Conservation (phyloP, 345 rosid species). For the Draba incana region DNA sequence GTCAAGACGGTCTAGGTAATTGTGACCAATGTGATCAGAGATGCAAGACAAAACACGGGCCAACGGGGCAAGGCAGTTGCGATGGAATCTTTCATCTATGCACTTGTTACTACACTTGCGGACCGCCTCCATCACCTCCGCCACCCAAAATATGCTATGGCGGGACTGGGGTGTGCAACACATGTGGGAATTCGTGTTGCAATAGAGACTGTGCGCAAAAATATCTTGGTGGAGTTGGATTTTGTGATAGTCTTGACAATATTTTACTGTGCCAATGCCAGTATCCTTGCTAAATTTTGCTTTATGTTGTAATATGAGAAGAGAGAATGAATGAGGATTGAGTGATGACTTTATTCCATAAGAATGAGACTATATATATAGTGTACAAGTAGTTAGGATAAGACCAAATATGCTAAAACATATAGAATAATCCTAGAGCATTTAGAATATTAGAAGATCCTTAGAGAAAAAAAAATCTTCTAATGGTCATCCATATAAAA, state of each 20-base stretch:
- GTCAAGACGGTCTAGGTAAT: background rate
- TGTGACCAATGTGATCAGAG: conserved; percentile 25
- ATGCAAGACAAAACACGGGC: conserved; percentile 27
- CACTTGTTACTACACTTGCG: conserved; percentile 16
- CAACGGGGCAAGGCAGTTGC: conserved; percentile 1
- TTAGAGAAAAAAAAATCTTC: too few species aligned
- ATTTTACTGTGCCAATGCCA: conserved; percentile 16
- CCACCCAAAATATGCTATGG: conserved; percentile 1
- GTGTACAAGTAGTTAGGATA: too few species aligned
- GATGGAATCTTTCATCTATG: background rate
- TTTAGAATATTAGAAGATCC: too few species aligned
- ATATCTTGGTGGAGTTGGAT: conserved; percentile 22
- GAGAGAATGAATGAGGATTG: too few species aligned
- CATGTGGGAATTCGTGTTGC: conserved; percentile 21
- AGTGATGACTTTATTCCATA: too few species aligned
- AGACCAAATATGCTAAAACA: too few species aligned
- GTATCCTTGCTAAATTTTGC: conserved; percentile 21
- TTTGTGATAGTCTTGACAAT: conserved; percentile 16
- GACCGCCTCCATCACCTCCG: background rate
- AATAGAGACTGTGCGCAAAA: conserved; percentile 31
- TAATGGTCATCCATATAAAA: too few species aligned
- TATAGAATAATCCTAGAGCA: too few species aligned
- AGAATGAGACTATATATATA: too few species aligned
- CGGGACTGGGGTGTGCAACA: conserved; percentile 3
- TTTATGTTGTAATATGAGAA: too few species aligned